A percentile compares a stretch with the other conserved stretches of the same genome.
phyloP scores from a whole-genome alignment of 1,284 basidiomycete species.

The Trametes versicolor region DNA sequence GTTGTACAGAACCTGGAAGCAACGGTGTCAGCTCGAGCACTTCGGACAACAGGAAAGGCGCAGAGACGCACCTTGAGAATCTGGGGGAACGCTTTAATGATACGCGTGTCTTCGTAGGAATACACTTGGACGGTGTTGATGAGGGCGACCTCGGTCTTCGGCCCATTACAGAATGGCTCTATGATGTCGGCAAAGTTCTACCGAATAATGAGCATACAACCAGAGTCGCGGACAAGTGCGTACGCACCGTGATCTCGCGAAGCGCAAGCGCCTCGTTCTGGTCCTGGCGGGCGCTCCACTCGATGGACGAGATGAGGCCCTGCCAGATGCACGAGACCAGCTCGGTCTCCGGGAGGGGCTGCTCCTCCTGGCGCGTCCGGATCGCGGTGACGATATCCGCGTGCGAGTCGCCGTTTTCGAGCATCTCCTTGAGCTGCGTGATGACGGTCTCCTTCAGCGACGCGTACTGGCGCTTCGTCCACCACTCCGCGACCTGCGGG shows the following conservation, averaged over 20 bases:
- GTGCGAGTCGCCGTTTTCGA: slow-evolving; percentile 67
- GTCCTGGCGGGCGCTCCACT: slow-evolving; percentile 89
- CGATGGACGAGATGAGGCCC: slow-evolving; percentile 86
- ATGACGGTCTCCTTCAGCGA: slow-evolving; percentile 55
- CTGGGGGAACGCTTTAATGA: slow-evolving; percentile 94
- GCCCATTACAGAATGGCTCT: slow-evolving; percentile 86
- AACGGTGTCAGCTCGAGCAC: background rate
- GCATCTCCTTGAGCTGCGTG: slow-evolving; percentile 46
- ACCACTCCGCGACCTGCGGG: slow-evolving; percentile 88
- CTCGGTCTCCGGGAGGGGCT: slow-evolving; percentile 83
- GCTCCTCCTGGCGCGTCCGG: slow-evolving; percentile 73
- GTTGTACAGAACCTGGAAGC: slow-evolving; percentile 87
- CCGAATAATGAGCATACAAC: slow-evolving; percentile 15
- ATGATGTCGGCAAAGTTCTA: slow-evolving; percentile 88
- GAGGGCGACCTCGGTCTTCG: slow-evolving; percentile 91
- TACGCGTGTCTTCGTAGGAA: slow-evolving; percentile 93
- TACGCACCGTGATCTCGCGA: slow-evolving; percentile 81
- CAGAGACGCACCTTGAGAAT: slow-evolving; percentile 79
- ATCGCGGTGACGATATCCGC: slow-evolving; percentile 80
- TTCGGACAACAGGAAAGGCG: background rate
- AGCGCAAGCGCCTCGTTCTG: slow-evolving; percentile 89
- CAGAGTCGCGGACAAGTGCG: slow-evolving; percentile 3
- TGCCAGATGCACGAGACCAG: slow-evolving; percentile 92
- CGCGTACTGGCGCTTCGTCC: slow-evolving; percentile 86
- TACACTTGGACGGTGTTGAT: slow-evolving; percentile 95